These are phyloP conservation scores for Eucommia ulmoides DNA, from an alignment of 257 asterid genomes.

Conservation along the genomic window DNA sequence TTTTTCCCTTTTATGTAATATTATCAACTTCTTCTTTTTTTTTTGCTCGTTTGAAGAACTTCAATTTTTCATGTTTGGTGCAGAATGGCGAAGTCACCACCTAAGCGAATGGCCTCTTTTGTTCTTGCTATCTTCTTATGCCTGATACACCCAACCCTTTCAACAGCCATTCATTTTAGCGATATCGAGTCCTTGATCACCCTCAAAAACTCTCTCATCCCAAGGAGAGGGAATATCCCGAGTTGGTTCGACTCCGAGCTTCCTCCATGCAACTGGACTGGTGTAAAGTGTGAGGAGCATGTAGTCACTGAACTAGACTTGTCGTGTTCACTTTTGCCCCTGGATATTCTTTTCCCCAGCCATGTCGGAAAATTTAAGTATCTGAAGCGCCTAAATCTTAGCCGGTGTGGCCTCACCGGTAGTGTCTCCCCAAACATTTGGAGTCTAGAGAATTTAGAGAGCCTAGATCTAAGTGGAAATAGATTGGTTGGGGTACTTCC, in stretches of 20 bases:
- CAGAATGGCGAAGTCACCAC: constrained; percentile 10
- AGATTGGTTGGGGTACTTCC: constrained; percentile 34
- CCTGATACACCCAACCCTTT: constrained; percentile 9
- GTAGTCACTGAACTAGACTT: constrained; percentile 28
- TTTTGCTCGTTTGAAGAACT: too few species aligned
- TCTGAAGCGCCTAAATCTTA: constrained; percentile 48
- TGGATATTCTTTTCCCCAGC: constrained; percentile 35
- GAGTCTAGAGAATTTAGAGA: constrained; percentile 36
- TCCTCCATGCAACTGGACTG: constrained; percentile 59
- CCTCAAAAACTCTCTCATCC: constrained; percentile 25
- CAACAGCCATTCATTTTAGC: constrained; percentile 10
- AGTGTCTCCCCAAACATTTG: constrained; percentile 31
- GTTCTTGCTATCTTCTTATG: constrained; percentile 17
- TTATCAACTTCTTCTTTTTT: too few species aligned
- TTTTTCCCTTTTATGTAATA: too few species aligned
- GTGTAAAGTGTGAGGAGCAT: constrained; percentile 39
- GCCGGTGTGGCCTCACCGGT: constrained; percentile 45
- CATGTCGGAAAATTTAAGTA: constrained; percentile 28
- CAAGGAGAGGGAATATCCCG: constrained; percentile 19
- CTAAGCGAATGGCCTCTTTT: constrained; percentile 7
- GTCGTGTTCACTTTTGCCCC: constrained; percentile 22
- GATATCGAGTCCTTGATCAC: constrained; percentile 27
- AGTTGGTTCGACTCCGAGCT: constrained; percentile 31
- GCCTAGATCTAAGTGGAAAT: constrained; percentile 50
- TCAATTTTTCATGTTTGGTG: background rate